Evolutionary conservation across 306 rosid genomes (phyloP), one percentile per base, ranked within the genome.

Genomic region (Lotus japonicus): DNA sequence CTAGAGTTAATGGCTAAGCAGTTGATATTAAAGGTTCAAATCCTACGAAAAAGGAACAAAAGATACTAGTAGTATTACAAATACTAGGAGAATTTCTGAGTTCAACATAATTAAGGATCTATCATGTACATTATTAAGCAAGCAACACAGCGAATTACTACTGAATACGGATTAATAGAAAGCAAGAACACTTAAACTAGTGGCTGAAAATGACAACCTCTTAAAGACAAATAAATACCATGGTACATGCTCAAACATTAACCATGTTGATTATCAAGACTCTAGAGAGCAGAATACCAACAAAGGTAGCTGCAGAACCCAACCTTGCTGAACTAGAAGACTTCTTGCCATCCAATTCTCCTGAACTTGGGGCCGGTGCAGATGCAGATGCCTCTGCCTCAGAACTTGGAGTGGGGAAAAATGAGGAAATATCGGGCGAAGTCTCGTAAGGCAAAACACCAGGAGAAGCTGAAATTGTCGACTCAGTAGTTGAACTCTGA

Each of bases 381-480:
- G 82, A 15, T 1, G 70, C 71, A 16, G 82, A 15, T 52, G 85
- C 75, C 38, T 73, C 75, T 5, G 77, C 35, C 59, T 45, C 48
- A 16, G 75, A 75, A 21, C 54, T 50, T 12, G 95, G 83, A 54
- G 84, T 68, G 44, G 88, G 92, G 33, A 79, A 90, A 61, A 90
- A 90, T 12, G 90, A 84, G 9, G 90, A 86, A 71, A 86, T 75
- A 58, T 86, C 80, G 3, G 91, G 87, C 0, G 85, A 15, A 10
- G 77, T 81, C 33, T 16, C 83, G 19, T 83, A 70, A 13, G 92
- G 88, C 9, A 70, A 72, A 64, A 84, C 81, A 41, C 84, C 76
- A 0, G 89, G 88, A 38, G 94, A 85, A 54, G 88, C 89, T 60
- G 88, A 72, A 71, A 80, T 79, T 42, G 78, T 68, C 45, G 88